Evolutionary conservation across 148 eudicot genomes (phyloP), one percentile per base, ranked within the genome.

Genomic region (Rhododendron mucronatum): DNA sequence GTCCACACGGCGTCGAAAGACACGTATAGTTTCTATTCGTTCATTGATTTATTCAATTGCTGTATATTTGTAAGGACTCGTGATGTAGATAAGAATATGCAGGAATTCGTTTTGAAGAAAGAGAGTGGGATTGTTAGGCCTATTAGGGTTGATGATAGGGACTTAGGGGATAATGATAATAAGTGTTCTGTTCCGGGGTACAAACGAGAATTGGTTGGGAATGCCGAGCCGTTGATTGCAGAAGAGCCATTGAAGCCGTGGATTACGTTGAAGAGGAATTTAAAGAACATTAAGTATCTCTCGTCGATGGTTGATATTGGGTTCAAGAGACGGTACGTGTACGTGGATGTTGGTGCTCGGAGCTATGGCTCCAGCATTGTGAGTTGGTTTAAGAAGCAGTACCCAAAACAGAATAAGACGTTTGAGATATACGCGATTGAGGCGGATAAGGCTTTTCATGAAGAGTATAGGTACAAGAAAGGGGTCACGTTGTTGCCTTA

Each of bases 351-450:
- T 80, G 99, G 99, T 39, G 92, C 98, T 16, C 88, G 98, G 85
- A 95, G 99, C 86, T 96, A 96, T 45, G 98, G 99, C 48, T 96
- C 99, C n/a, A 96, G 99, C 81, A 96, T 96, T 69, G 98, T 91
- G 59, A 93, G 99, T 67, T 96, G 99, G 99, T 96, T 96, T 48
- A 92, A 91, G 87, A 96, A 96, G 84, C 97, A 95, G 37, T 96
- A 96, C 83, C 99, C 99, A 23, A 97, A 97, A 84, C 98, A 97
- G 83, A 95, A 94, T 86, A 94, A 94, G 86, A 95, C 98, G 0
- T 97, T 97, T 57, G 95, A 97, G 7, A 88, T 97, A 33, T 97
- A 92, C 48, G 99, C 99, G 0, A 92, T 97, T 87, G 99, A 97
- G 90, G 99, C 98, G 0, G 99, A 97, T 65, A 92, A 93, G 81